phyloP scores from a whole-genome alignment of 352 stramenopile species.

The Phytopythium kandeliae region DNA sequence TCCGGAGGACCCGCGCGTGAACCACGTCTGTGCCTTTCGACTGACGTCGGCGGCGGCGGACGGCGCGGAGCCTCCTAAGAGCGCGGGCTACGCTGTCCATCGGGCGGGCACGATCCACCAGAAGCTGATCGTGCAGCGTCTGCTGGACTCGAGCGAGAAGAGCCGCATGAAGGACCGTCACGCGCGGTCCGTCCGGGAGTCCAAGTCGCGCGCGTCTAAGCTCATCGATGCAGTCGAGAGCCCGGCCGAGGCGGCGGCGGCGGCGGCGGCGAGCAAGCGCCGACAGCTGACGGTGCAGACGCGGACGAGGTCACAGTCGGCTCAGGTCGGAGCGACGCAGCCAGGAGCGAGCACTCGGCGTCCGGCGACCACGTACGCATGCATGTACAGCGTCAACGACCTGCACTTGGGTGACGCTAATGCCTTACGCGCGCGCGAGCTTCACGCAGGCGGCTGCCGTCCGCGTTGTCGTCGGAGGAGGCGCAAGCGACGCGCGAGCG shows the following conservation, averaged over 20 bases:
- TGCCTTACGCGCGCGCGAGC: not conserved
- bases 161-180: slow-evolving; percentile 79
- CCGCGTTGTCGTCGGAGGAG: slow-evolving; percentile 28
- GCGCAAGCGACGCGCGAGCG: slow-evolving; percentile 23
- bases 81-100: slow-evolving; percentile 41
- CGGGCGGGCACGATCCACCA: slow-evolving; percentile 62
- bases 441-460: slow-evolving; percentile 15
- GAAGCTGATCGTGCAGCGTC: slow-evolving; percentile 76
- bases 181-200: slow-evolving; percentile 64
- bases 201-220: slow-evolving; percentile 63
- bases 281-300: not conserved
- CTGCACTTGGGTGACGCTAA: not conserved
- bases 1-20: slow-evolving; percentile 56
- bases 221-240: slow-evolving; percentile 28
- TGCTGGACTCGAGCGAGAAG: slow-evolving; percentile 73
- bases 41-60: not conserved
- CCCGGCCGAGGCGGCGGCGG: not conserved
- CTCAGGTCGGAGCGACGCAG: not conserved
- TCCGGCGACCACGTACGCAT: not conserved
- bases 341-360: not conserved
- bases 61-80: not conserved
- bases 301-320: not conserved
- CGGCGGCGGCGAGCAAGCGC: not conserved
- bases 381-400: too few species aligned
- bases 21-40: slow-evolving; percentile 57